Percentiles rank a stretch among this genome's conserved stretches.
phyloP scores from a whole-genome alignment of 164 flowering plant genomes.

The Aristolochia fimbriata region DNA sequence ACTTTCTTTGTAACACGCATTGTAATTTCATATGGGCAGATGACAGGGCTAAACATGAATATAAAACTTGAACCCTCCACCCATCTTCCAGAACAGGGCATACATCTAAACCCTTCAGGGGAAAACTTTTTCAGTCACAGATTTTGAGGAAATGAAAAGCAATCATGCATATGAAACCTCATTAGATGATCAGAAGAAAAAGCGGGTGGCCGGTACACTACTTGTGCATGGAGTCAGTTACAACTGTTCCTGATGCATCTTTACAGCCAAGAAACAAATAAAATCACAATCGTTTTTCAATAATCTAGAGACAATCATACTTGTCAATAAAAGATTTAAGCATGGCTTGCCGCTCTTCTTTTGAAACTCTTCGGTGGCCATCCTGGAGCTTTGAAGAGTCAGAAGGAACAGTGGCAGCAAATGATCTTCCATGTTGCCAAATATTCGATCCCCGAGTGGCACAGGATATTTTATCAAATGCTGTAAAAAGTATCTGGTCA shows the following conservation, averaged over 20 bases:
- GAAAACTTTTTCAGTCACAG: too few species aligned
- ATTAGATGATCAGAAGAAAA: too few species aligned
- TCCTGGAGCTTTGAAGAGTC: constrained; percentile 19
- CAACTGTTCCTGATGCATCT: background rate
- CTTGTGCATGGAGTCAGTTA: background rate
- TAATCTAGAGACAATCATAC: constrained; percentile 13
- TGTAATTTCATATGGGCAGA: too few species aligned
- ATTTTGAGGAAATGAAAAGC: too few species aligned
- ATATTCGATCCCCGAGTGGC: constrained; percentile 10
- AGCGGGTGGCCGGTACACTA: background rate
- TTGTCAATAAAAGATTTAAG: constrained; percentile 38
- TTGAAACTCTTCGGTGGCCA: constrained; percentile 23
- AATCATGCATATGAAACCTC: too few species aligned
- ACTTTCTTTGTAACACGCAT: too few species aligned
- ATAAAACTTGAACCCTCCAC: too few species aligned
- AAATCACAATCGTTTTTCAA: background rate
- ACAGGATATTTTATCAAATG: constrained; percentile 6
- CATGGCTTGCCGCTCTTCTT: constrained; percentile 37
- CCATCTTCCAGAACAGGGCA: too few species aligned
- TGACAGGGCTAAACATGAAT: too few species aligned
- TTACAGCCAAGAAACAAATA: background rate
- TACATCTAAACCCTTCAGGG: too few species aligned
- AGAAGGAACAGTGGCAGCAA: constrained; percentile 41
- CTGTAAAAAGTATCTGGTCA: constrained; percentile 5
- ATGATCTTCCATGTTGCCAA: constrained; percentile 26